Evolutionary conservation across 345 rosid species (phyloP).

Genomic region (Heritiera fomes): DNA sequence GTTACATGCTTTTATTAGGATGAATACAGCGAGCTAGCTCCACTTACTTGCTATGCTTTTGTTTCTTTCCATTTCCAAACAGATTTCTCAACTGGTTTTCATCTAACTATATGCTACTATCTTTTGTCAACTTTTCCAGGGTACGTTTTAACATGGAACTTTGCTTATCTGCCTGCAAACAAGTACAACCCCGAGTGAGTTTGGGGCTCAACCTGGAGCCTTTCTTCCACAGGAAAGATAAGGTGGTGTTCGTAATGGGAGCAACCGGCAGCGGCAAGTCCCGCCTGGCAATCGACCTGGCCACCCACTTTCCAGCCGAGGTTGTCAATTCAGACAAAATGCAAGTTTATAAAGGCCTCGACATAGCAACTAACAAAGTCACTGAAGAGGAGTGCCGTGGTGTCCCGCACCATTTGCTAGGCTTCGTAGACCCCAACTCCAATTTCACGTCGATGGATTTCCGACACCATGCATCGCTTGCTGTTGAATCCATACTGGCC

Average conservation of each 20-base stretch:
- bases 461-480: conserved; percentile 39
- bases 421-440: conserved; percentile 48
- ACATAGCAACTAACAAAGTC: conserved; percentile 75
- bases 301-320: conserved; percentile 72
- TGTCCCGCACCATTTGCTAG: conserved; percentile 77
- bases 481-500: conserved; percentile 43
- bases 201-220: conserved; percentile 44
- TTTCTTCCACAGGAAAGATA: conserved; percentile 64
- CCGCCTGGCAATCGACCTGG: conserved; percentile 78
- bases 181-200: conserved; percentile 44
- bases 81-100: not conserved
- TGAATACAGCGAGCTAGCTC: not conserved
- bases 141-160: conserved; percentile 35
- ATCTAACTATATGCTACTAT: not conserved
- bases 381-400: conserved; percentile 71
- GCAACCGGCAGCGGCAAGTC: conserved; percentile 95
- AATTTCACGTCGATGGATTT: conserved; percentile 66
- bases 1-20: not conserved
- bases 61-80: not conserved
- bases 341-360: conserved; percentile 75
- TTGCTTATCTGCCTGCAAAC: conserved; percentile 49
- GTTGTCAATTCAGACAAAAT: conserved; percentile 84
- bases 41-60: not conserved
- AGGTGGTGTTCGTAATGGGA: conserved; percentile 75
- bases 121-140: not conserved